These are phyloP conservation scores for Boletus subluridellus DNA, from an alignment of 1,284 basidiomycete genomes.

Conservation along the genomic window DNA sequence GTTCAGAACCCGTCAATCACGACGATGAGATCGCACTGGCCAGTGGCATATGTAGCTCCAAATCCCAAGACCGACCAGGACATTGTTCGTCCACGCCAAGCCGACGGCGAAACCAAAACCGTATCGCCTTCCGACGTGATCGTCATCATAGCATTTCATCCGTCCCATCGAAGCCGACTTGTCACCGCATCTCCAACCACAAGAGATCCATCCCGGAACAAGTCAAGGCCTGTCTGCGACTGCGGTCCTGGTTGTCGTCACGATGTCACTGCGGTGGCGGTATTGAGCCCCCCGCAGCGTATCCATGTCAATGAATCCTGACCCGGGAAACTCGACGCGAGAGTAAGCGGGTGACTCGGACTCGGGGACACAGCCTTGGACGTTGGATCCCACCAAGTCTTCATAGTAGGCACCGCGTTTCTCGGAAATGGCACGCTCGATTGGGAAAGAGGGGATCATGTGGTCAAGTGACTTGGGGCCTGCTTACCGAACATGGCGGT, in stretches of 20 bases:
- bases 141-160: conserved; percentile 3
- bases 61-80: neutral
- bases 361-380: neutral
- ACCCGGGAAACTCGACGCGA: neutral
- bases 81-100: neutral
- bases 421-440: conserved; percentile 4
- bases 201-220: neutral
- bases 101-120: neutral
- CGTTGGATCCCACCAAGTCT: neutral
- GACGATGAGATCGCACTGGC: neutral
- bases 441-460: neutral
- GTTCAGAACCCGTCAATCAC: neutral
- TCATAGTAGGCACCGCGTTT: neutral
- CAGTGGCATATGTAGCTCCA: neutral
- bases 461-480: neutral
- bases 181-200: neutral
- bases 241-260: conserved; percentile 14
- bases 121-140: conserved; percentile 24
- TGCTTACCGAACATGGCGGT: neutral
- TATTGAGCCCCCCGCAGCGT: neutral
- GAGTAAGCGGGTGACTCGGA: neutral
- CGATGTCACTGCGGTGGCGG: neutral
- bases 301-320: neutral
- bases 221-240: neutral
- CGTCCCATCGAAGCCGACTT: neutral